phyloP scores from a whole-genome alignment of 2,329 filamentous ascomycete genomes.

The Alternaria hordeiaustralica region DNA sequence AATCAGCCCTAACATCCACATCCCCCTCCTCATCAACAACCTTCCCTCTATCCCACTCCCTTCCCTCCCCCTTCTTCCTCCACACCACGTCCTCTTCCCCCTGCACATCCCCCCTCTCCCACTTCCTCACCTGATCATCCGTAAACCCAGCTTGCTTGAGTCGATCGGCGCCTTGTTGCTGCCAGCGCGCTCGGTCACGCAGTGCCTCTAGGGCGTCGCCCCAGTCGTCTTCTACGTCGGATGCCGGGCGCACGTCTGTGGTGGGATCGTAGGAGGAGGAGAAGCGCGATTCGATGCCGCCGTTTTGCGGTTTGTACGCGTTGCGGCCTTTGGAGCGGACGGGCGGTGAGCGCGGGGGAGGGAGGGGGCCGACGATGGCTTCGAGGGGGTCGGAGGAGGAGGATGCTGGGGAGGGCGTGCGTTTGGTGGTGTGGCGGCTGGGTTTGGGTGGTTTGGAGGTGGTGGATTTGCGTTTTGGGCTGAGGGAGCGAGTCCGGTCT shows the following conservation, averaged over 20 bases:
- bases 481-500: constrained; percentile 21
- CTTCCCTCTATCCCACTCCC: constrained; percentile 73
- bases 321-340: constrained; percentile 51
- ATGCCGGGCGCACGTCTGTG: constrained; percentile 60
- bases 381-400: constrained; percentile 78
- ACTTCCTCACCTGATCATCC: constrained; percentile 74
- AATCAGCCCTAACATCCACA: constrained; percentile 58
- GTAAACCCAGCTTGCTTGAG: constrained; percentile 79
- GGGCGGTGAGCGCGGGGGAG: constrained; percentile 56
- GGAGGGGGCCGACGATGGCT: constrained; percentile 75
- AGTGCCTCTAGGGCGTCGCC: constrained; percentile 79
- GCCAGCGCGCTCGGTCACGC: constrained; percentile 80
- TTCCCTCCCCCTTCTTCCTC: constrained; percentile 71
- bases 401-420: constrained; percentile 27
- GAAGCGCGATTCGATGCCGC: constrained; percentile 82
- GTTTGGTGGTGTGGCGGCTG: constrained; percentile 3
- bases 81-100: constrained; percentile 74
- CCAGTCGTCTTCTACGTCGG: constrained; percentile 71
- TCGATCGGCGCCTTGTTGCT: constrained; percentile 75
- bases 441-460: not conserved
- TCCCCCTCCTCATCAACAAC: constrained; percentile 62
- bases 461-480: not conserved
- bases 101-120: constrained; percentile 68
- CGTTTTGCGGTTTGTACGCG: constrained; percentile 34
- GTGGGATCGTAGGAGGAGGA: constrained; percentile 67